Conservation (phyloP, 2,329 filamentous ascomycete genomes). For the Ceratocystis smalleyi region DNA sequence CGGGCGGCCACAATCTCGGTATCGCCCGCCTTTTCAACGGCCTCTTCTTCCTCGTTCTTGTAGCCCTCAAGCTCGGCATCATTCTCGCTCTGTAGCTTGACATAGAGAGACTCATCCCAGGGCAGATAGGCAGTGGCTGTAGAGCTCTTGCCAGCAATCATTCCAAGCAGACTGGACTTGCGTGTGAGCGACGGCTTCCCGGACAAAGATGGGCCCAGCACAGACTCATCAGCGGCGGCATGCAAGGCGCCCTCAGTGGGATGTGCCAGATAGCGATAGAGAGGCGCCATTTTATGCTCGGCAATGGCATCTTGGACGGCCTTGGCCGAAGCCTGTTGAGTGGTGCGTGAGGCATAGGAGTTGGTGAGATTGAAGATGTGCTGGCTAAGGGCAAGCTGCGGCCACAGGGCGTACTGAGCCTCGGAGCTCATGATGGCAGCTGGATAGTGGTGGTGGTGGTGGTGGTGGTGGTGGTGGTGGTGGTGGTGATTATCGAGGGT, state of each 20-base stretch:
- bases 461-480: background rate
- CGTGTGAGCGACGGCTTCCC: constrained; percentile 42
- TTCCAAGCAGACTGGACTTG: constrained; percentile 55
- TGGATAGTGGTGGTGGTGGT: background rate
- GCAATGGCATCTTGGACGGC: constrained; percentile 66
- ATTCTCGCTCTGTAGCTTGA: constrained; percentile 60
- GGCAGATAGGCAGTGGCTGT: constrained; percentile 52
- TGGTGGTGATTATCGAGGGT: background rate
- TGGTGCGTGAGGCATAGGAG: constrained; percentile 48
- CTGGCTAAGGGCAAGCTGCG: constrained; percentile 65
- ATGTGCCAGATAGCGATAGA: constrained; percentile 73
- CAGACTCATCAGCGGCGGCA: constrained; percentile 37
- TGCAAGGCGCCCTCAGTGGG: constrained; percentile 73
- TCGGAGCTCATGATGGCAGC: constrained; percentile 53
- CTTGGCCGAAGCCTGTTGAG: constrained; percentile 58
- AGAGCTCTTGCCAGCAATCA: constrained; percentile 58
- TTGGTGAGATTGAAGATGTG: constrained; percentile 79
- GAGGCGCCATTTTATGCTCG: constrained; percentile 73
- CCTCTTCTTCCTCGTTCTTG: constrained; percentile 83
- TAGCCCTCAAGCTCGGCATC: constrained; percentile 60
- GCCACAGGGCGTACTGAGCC: constrained; percentile 74
- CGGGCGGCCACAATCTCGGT: constrained; percentile 85
- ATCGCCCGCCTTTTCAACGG: constrained; percentile 87
- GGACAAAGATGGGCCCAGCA: constrained; percentile 17
- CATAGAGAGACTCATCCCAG: constrained; percentile 85